Base-by-base conservation (phyloP, 2,329 filamentous ascomycete species). In the Fusarium sp. region DNA sequence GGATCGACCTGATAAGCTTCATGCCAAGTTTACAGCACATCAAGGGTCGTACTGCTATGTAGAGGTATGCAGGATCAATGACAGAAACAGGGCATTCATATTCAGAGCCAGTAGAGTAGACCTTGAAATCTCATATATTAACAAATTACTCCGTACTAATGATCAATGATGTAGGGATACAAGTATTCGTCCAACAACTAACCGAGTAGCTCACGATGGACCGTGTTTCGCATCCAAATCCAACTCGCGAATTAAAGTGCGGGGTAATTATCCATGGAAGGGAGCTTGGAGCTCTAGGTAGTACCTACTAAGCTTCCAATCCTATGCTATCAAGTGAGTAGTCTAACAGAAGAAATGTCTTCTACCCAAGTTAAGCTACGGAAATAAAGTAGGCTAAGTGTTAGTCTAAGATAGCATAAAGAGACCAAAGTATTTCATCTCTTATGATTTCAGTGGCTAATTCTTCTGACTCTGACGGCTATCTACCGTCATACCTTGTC, bases 21-120 rank as follows among this genome's bases (percentile, higher is more conserved):
- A 34, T 68, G 65, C 65, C 64, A 64, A 65, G 53, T 65, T 65
- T 64, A 39, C 26, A 26, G 23, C 7, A 19, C 28, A 25, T n/a
- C 16, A 42, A 44, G 19, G n/a, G 52, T 14, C 12, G 19, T 37
- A 30, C 39, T 31, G 8, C 18, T 45, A 18, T 28, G 28, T 28
- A 28, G 28, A 28, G 28, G 28, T 13, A 30, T 6, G 28, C 14
- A 13, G 46, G 46, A 21, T 51, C 25, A 23, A 19, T 4, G 16
- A 51, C 16, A 51, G 41, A 43, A 43, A 43, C 9, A 37, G 34
- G 34, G 9, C 18, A 37, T 37, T 37, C 34, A n/a, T n/a, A n/a
- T 11, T n/a, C 34, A 37, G 18, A n/a, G 18, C 10, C 34, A 6
- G 34, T 37, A n/a, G 5, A 6, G 34, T 37, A n/a, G 5, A 37